These are phyloP conservation scores for Fraxinus cuspidata DNA, from an alignment of 257 asterid genomes.

Conservation along the genomic window DNA sequence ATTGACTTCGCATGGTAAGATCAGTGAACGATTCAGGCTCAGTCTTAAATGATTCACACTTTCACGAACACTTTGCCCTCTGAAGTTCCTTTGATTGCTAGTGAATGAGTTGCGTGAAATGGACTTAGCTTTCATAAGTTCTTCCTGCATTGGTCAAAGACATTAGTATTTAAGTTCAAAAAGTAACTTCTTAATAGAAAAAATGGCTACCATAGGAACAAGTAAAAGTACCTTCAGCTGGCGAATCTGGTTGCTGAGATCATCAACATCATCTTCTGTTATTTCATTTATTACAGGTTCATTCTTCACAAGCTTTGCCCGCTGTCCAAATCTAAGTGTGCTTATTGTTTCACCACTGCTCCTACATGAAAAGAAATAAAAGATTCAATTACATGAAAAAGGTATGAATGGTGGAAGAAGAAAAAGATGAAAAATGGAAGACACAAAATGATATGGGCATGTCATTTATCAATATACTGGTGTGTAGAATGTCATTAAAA, in stretches of 20 bases:
- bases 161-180: conserved; percentile 12
- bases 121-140: conserved; percentile 85
- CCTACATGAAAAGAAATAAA: conserved; percentile 38
- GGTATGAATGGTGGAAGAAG: not conserved
- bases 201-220: conserved; percentile 7
- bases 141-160: conserved; percentile 62
- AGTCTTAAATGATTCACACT: conserved; percentile 84
- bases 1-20: conserved; percentile 61
- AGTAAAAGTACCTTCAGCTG: conserved; percentile 69
- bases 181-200: not conserved
- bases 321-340: conserved; percentile 86
- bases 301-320: conserved; percentile 63
- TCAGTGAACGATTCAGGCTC: conserved; percentile 83
- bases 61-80: conserved; percentile 70
- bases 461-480: not conserved
- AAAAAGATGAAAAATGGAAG: not conserved
- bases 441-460: not conserved
- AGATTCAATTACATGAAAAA: not conserved
- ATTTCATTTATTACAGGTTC: conserved; percentile 86
- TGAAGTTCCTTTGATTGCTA: conserved; percentile 54
- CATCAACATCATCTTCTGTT: conserved; percentile 85
- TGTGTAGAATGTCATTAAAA: not conserved
- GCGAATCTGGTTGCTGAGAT: conserved; percentile 84
- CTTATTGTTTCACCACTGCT: conserved; percentile 64
- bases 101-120: conserved; percentile 44